Evolutionary conservation across 2,329 filamentous ascomycete genomes (phyloP).

Genomic region (Fonsecaea pugnacius): DNA sequence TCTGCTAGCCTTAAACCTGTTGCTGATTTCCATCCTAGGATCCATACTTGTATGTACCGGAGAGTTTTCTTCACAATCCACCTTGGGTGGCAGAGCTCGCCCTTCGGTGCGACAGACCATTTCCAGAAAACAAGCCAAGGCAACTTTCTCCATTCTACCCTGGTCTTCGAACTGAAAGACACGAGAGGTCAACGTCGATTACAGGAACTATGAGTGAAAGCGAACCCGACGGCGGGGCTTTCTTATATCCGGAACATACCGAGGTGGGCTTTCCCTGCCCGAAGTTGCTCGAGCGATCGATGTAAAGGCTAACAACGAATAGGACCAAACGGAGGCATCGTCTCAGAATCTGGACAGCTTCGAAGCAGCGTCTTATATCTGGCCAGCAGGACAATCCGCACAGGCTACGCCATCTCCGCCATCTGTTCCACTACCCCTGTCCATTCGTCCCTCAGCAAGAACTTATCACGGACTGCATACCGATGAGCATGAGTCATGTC

Average conservation of each 20-base stretch:
- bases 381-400: background rate
- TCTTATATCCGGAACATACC: background rate
- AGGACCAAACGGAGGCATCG: background rate
- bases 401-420: conserved; percentile 22
- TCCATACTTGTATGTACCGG: background rate
- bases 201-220: conserved; percentile 10
- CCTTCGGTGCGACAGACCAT: conserved; percentile 9
- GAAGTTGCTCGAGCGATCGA: background rate
- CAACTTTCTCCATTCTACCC: background rate
- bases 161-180: background rate
- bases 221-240: background rate
- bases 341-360: background rate
- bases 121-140: background rate
- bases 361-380: background rate
- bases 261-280: background rate
- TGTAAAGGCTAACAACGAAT: background rate
- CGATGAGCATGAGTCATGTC: conserved; percentile 26
- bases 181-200: background rate
- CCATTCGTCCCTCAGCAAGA: background rate
- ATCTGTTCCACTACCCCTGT: conserved; percentile 21
- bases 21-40: conserved; percentile 1
- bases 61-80: background rate
- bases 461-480: background rate
- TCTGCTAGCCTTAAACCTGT: background rate
- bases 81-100: conserved; percentile 25